Evolutionary conservation across 352 stramenopile species (phyloP).

Genomic region (Phytophthora hibernalis): DNA sequence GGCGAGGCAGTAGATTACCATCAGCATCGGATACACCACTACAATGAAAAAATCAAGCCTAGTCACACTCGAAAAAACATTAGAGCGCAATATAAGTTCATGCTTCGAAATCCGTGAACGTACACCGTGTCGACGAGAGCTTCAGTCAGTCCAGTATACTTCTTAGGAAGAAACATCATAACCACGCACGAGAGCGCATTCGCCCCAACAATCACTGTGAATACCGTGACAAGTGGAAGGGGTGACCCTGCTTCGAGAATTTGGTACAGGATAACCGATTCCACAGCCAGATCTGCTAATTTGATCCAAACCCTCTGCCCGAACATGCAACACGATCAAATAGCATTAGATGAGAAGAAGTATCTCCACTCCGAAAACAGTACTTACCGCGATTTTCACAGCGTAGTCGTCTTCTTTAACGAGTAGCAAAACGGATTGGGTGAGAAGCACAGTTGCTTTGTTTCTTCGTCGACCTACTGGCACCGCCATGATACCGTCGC

Average conservation of each 20-base stretch:
- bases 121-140: slow-evolving; percentile 17
- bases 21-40: slow-evolving; percentile 38
- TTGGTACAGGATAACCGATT: slow-evolving; percentile 4
- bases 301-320: slow-evolving; percentile 20
- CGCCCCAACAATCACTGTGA: slow-evolving; percentile 1
- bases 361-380: background rate
- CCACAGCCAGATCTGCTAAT: background rate
- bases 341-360: background rate
- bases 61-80: background rate
- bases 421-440: background rate
- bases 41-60: slow-evolving; percentile 40
- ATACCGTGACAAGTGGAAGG: background rate
- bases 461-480: background rate
- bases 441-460: background rate
- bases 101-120: background rate
- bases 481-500: background rate
- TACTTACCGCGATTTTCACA: slow-evolving; percentile 4
- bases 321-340: background rate
- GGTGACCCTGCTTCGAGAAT: slow-evolving; percentile 18
- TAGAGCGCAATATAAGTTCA: background rate
- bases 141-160: slow-evolving; percentile 3
- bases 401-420: background rate
- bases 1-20: slow-evolving; percentile 34
- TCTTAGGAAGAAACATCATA: slow-evolving; percentile 4
- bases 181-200: slow-evolving; percentile 4